phyloP scores from a whole-genome alignment of 2,329 filamentous ascomycete species.

The Neopestalotiopsis sp. region DNA sequence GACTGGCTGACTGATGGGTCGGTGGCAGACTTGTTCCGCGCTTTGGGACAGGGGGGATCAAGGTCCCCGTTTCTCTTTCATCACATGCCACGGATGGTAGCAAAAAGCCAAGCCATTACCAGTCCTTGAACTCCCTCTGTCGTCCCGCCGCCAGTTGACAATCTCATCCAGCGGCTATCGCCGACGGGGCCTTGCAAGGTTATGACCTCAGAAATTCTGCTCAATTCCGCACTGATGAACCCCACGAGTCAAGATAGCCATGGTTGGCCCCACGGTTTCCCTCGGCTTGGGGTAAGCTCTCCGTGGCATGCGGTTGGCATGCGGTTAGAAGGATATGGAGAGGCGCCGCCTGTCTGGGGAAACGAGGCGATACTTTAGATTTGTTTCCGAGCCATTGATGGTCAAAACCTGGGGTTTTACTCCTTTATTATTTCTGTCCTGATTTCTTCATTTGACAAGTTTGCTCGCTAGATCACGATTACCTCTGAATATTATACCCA shows the following conservation, averaged over 20 bases:
- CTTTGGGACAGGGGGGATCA: neutral
- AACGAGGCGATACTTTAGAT: constrained; percentile 10
- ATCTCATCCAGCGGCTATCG: neutral
- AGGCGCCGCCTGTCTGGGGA: constrained; percentile 11
- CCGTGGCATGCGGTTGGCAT: constrained; percentile 14
- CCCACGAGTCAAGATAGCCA: constrained; percentile 18
- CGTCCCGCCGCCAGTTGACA: neutral
- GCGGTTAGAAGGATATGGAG: constrained; percentile 8
- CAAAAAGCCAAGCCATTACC: neutral
- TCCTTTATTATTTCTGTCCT: neutral
- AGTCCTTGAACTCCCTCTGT: neutral
- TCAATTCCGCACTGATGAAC: neutral
- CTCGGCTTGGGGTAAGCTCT: constrained; percentile 24
- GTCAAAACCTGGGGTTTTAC: neutral
- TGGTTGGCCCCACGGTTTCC: constrained; percentile 25
- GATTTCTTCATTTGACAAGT: neutral
- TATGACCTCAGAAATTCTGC: neutral
- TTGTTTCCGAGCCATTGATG: neutral
- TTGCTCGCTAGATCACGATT: neutral
- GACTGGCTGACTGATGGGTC: neutral
- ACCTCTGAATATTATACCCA: neutral
- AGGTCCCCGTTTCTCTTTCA: neutral
- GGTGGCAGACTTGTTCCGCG: constrained; percentile 6
- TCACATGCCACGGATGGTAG: neutral
- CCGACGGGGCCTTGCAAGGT: neutral